These are phyloP conservation scores for Fusarium miscanthi DNA, from an alignment of 2,329 filamentous ascomycete genomes.

Conservation along the genomic window DNA sequence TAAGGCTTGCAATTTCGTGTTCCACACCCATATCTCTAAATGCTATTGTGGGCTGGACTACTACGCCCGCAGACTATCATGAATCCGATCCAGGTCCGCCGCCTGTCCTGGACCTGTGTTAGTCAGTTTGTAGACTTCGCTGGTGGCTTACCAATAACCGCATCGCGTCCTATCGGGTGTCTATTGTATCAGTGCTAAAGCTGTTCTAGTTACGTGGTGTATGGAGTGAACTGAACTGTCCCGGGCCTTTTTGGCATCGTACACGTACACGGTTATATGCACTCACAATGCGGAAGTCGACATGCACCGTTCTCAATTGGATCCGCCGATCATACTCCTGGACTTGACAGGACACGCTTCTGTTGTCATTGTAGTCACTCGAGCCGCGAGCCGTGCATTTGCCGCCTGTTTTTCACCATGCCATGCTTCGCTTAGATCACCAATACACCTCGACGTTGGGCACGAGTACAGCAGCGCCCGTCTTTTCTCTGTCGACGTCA, in stretches of 20 bases:
- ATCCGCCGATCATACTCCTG: not conserved
- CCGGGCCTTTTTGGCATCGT: constrained; percentile 8
- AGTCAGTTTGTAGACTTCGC: not conserved
- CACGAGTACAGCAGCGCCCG: not conserved
- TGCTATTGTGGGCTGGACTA: not conserved
- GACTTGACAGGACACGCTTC: not conserved
- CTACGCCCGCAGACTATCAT: constrained; percentile 11
- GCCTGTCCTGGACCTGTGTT: not conserved
- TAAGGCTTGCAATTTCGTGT: not conserved
- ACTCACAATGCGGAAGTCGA: not conserved
- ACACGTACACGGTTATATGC: not conserved
- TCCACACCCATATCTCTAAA: not conserved
- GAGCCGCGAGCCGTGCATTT: constrained; percentile 1
- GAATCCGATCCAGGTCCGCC: not conserved
- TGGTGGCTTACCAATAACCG: constrained; percentile 6
- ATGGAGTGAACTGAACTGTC: not conserved
- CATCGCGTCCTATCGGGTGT: not conserved
- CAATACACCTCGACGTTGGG: constrained; percentile 6
- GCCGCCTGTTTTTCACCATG: not conserved
- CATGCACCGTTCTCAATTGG: not conserved
- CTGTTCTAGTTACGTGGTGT: not conserved
- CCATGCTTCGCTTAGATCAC: constrained; percentile 10
- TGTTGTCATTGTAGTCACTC: not conserved
- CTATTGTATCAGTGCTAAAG: not conserved
- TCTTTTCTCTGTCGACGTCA: constrained; percentile 8